Evolutionary conservation across 2,329 filamentous ascomycete species (phyloP).

Genomic region (Elsinoe necatrix): DNA sequence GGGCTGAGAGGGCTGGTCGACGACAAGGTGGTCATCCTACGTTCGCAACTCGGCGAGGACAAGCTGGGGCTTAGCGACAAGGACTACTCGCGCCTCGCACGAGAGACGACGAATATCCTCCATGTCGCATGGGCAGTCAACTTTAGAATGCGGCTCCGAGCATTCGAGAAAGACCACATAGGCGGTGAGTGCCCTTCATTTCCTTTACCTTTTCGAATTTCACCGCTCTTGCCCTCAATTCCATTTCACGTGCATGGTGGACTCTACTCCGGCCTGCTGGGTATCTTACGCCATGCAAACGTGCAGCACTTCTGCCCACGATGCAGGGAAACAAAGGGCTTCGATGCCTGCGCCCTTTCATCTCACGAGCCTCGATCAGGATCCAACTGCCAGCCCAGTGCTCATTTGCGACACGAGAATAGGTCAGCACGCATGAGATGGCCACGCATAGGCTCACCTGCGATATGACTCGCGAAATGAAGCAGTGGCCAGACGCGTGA

Average conservation of each 20-base stretch:
- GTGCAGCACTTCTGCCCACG: not conserved
- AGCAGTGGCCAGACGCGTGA: not conserved
- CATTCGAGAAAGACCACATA: slow-evolving; percentile 49
- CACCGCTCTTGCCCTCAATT: not conserved
- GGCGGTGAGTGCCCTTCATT: slow-evolving; percentile 26
- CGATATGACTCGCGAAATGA: not conserved
- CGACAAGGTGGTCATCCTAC: slow-evolving; percentile 40
- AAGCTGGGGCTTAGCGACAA: slow-evolving; percentile 41
- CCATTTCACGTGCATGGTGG: not conserved
- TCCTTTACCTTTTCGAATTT: not conserved
- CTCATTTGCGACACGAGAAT: not conserved
- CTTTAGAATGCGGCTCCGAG: slow-evolving; percentile 49
- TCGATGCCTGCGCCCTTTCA: not conserved
- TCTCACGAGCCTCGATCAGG: not conserved
- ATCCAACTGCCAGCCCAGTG: not conserved
- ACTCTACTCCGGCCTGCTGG: not conserved
- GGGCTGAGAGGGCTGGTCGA: slow-evolving; percentile 26
- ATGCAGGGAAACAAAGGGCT: not conserved
- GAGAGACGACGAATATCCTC: slow-evolving; percentile 45
- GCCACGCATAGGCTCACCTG: too few relatives aligned
- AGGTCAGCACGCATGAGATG: not conserved
- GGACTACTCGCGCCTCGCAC: slow-evolving; percentile 36
- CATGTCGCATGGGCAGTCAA: slow-evolving; percentile 60
- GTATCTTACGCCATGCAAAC: not conserved
- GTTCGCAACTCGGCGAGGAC: slow-evolving; percentile 40